Percentiles rank a stretch among this genome's conserved stretches.
Evolutionary conservation across 164 flowering plant genomes (phyloP).

Genomic region (Euptelea pleiosperma): DNA sequence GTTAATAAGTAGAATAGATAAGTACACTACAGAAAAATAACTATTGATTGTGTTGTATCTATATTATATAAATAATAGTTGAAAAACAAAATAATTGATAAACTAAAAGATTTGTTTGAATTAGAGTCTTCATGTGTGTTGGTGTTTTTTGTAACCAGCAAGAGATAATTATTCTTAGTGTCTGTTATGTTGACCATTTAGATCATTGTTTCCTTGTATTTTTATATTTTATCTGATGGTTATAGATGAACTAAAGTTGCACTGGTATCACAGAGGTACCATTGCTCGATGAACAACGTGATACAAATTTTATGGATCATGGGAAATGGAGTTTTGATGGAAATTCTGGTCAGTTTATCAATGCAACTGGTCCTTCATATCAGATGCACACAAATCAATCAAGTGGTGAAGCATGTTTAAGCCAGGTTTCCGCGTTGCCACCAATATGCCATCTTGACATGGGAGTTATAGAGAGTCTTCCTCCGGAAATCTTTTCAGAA

Average conservation of each 20-base stretch:
- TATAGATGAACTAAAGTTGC: slow-evolving; percentile 1
- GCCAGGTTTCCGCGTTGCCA: slow-evolving; percentile 40
- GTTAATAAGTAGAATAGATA: too few species aligned
- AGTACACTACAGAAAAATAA: too few species aligned
- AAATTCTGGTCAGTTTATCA: slow-evolving; percentile 14
- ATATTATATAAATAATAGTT: too few species aligned
- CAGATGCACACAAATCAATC: slow-evolving; percentile 18
- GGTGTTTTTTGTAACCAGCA: too few species aligned
- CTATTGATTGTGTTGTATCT: too few species aligned
- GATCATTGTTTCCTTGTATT: too few species aligned
- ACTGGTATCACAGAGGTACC: slow-evolving; percentile 1
- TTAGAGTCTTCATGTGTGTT: too few species aligned
- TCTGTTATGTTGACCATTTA: too few species aligned
- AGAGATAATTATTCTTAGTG: too few species aligned
- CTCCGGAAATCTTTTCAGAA: slow-evolving; percentile 74
- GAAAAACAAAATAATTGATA: too few species aligned
- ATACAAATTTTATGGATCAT: slow-evolving; percentile 20
- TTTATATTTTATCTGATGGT: too few species aligned
- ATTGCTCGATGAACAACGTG: slow-evolving; percentile 7
- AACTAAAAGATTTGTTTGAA: too few species aligned
- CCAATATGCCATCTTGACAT: slow-evolving; percentile 66
- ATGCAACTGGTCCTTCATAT: slow-evolving; percentile 20
- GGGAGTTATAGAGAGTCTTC: slow-evolving; percentile 69
- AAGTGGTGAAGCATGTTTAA: slow-evolving; percentile 22
- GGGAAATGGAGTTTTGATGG: slow-evolving; percentile 19